phyloP scores from a whole-genome alignment of 176 grass and related monocot species.

The Musa beccarii region DNA sequence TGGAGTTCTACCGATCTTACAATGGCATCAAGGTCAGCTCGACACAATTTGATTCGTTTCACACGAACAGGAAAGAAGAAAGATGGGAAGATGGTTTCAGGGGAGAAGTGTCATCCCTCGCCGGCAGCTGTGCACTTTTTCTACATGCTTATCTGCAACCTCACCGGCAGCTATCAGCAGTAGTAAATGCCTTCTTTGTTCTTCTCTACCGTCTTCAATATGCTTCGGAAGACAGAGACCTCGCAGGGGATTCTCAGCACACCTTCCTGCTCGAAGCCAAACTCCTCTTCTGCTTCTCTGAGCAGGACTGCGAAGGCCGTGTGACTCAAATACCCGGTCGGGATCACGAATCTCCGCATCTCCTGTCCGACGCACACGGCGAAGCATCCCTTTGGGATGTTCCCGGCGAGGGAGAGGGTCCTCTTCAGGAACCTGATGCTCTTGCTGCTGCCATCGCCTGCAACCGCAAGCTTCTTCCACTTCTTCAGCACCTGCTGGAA shows the following conservation, averaged over 20 bases:
- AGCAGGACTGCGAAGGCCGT: conserved; percentile 54
- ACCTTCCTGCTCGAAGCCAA: conserved; percentile 56
- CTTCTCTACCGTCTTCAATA: conserved; percentile 44
- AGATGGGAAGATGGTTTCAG: background rate
- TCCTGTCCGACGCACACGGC: conserved; percentile 57
- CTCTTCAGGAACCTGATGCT: conserved; percentile 4
- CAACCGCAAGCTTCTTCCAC: conserved; percentile 43
- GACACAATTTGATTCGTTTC: no score
- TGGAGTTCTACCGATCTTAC: no score
- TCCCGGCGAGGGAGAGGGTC: background rate
- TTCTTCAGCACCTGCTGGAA: conserved; percentile 43
- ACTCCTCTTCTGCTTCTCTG: conserved; percentile 64
- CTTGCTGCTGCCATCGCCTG: conserved; percentile 27
- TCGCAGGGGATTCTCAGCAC: conserved; percentile 62
- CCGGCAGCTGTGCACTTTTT: background rate
- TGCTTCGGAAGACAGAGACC: conserved; percentile 45
- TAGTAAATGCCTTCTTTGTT: conserved; percentile 27
- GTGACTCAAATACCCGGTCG: conserved; percentile 57
- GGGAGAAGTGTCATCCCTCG: conserved; percentile 9
- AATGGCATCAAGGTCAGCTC: no score
- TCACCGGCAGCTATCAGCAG: conserved; percentile 3
- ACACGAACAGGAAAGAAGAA: background rate
- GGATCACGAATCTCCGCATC: conserved; percentile 69
- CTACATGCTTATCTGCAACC: background rate
- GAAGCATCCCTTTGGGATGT: conserved; percentile 48